Percentiles rank a stretch among this genome's conserved stretches.
Evolutionary conservation across 129 eudicot genomes (phyloP).

Genomic region (Flaveria bidentis): DNA sequence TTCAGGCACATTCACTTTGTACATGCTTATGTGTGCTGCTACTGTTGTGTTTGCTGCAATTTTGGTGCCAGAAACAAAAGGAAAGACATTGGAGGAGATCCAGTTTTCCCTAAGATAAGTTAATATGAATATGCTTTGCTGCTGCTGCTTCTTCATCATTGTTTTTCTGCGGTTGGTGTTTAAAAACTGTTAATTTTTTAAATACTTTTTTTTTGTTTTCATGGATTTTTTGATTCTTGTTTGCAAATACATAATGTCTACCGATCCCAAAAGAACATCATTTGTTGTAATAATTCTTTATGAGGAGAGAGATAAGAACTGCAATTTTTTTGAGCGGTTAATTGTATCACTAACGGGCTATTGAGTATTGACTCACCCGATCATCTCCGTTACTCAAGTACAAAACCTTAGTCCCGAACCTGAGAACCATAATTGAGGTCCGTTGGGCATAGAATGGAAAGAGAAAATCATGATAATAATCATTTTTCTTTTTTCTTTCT

Average conservation of each 20-base stretch:
- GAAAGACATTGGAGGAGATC: conserved; percentile 90
- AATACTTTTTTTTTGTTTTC: background rate
- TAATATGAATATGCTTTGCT: background rate
- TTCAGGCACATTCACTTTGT: conserved; percentile 76
- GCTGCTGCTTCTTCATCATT: background rate
- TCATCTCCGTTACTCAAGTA: too few relatives aligned
- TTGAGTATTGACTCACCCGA: too few relatives aligned
- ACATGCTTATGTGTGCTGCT: conserved; percentile 56
- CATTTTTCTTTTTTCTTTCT: too few relatives aligned
- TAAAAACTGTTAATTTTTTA: background rate
- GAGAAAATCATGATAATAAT: too few relatives aligned
- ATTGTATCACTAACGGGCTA: too few relatives aligned
- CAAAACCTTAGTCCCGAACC: too few relatives aligned
- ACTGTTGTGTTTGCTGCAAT: conserved; percentile 62
- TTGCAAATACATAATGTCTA: conserved; percentile 17
- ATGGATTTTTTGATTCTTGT: conserved; percentile 13
- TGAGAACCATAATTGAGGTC: too few relatives aligned
- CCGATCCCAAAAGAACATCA: background rate
- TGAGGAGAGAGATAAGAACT: background rate
- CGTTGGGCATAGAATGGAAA: too few relatives aligned
- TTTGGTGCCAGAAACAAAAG: conserved; percentile 94
- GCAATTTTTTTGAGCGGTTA: background rate
- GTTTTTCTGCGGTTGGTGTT: conserved; percentile 8
- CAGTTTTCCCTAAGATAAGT: conserved; percentile 68
- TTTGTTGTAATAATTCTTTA: background rate